Evolutionary conservation across 2,329 filamentous ascomycete genomes (phyloP), one percentile per base, ranked within the genome.

Genomic region (Colletotrichum theobromicola): DNA sequence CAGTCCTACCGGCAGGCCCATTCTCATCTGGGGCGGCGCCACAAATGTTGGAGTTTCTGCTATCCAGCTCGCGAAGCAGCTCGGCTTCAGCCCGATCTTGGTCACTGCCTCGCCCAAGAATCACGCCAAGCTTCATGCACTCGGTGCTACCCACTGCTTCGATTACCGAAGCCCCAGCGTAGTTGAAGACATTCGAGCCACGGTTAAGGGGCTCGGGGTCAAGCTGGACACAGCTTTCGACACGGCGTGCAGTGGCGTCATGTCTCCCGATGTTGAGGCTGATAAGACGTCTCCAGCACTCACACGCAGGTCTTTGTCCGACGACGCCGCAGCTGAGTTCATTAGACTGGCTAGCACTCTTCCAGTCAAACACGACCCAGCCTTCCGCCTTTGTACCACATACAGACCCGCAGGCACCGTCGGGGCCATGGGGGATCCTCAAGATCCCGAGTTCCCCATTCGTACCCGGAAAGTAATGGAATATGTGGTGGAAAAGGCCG

Each of bases 1-100:
- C 2, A 21, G 24, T 18, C 35, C 42, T 12, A 21, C 32, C 2
- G 32, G 15, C 32, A 46, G 9, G 6, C 50, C 78, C 1, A n/a
- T 84, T 5, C 67, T 85, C 16, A 78, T 85, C 55, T 85, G 84
- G 84, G 84, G 83, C 18, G 84, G 82, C 9, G 79, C 79, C 5
- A 81, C 79, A 2, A 79, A 77, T 28, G 83, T 85, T 2, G 84
- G 84, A 16, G 77, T 79, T 55, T 79, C 79, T n/a, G 81, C 81
- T 0, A 79, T 85, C n/a, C 83, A 85, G 67, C 75, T 84, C 5
- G 83, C 83, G 1, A 77, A 76, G 5, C 78, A 79, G 1, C 78
- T 80, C 1, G 84, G 83, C 2, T 72, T 78, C 18, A 74, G 75
- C 3, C 77, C 78, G 18, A 82, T 85, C 28, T 77, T 84, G 32